Evolutionary conservation across 2,329 filamentous ascomycete species (phyloP).

Genomic region (Dendrostoma leiphaemia): DNA sequence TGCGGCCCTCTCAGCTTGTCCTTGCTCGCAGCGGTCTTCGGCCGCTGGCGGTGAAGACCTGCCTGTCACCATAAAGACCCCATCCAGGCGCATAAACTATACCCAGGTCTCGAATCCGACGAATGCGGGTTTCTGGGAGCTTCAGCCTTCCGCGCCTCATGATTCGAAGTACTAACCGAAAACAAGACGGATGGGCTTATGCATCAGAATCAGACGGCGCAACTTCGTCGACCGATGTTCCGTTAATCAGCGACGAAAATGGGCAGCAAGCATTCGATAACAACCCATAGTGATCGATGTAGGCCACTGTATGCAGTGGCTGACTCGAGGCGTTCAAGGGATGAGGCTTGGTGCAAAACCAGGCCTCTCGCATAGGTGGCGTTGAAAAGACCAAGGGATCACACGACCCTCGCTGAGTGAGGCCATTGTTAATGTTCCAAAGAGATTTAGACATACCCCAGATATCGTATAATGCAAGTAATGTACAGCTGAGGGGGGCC

Average conservation of each 20-base stretch:
- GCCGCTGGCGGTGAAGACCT: conserved; percentile 42
- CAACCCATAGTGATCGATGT: background rate
- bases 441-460: background rate
- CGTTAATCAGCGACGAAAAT: background rate
- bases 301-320: too few species aligned
- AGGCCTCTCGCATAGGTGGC: background rate
- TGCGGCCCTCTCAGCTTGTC: conserved; percentile 46
- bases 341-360: background rate
- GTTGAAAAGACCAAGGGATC: background rate
- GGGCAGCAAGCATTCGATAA: background rate
- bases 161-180: background rate
- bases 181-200: background rate
- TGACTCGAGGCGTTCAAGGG: too few species aligned
- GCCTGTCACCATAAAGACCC: conserved; percentile 31
- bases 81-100: too few species aligned
- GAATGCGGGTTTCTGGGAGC: background rate
- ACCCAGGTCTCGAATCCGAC: background rate
- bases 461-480: background rate
- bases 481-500: background rate
- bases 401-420: background rate
- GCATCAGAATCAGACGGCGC: background rate
- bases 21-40: conserved; percentile 26
- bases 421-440: background rate
- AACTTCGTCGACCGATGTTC: background rate
- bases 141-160: background rate